Conservation (phyloP, 2,329 filamentous ascomycete species). For the Exophiala lecanii-corni region DNA sequence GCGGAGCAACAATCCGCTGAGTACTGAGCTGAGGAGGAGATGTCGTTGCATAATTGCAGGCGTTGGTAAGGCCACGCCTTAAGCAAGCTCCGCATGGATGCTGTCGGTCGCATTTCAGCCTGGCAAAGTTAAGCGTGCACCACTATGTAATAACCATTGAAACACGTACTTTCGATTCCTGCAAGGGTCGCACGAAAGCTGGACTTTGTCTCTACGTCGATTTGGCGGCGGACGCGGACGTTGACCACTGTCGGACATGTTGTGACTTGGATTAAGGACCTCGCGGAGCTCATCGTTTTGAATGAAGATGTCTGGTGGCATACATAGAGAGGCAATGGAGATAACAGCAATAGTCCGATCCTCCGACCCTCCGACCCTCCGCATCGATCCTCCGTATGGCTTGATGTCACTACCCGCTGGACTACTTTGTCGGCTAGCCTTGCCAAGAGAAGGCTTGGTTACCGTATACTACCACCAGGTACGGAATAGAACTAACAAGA, state of each 20-base stretch:
- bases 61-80: constrained; percentile 26
- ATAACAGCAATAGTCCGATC: constrained; percentile 20
- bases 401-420: too few species aligned
- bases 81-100: constrained; percentile 29
- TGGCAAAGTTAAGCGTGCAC: constrained; percentile 24
- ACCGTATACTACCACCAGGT: too few species aligned
- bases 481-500: too few species aligned
- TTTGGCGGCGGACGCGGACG: constrained; percentile 25
- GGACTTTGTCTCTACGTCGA: constrained; percentile 30
- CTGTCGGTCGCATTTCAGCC: constrained; percentile 30
- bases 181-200: constrained; percentile 30
- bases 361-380: constrained; percentile 16
- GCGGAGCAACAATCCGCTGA: constrained; percentile 26
- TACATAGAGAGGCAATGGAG: constrained; percentile 10
- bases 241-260: constrained; percentile 27
- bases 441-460: too few species aligned
- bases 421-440: too few species aligned
- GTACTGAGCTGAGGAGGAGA: constrained; percentile 23
- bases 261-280: constrained; percentile 17
- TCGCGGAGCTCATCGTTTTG: constrained; percentile 19
- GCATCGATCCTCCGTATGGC: too few species aligned
- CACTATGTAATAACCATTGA: constrained; percentile 18
- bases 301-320: constrained; percentile 18
- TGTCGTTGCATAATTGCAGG: constrained; percentile 32
- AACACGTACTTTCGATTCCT: constrained; percentile 30